Conservation (phyloP, 352 stramenopile genomes). For the Globisporangium heterothallicum region DNA sequence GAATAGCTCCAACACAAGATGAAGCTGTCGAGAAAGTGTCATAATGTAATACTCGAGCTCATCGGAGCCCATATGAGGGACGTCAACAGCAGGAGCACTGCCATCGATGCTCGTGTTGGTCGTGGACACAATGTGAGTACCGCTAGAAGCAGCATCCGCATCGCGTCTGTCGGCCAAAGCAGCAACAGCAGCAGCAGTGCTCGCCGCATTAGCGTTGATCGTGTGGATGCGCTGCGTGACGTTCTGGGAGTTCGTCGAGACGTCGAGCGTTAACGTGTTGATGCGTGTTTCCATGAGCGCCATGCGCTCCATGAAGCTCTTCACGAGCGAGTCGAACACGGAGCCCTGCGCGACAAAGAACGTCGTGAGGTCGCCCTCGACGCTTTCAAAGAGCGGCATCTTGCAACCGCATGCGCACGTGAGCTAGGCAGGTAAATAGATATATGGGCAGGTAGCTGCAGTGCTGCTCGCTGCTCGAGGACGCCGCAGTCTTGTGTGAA, state of each 20-base stretch:
- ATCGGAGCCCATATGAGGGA: conserved; percentile 18
- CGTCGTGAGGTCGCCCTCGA: conserved; percentile 52
- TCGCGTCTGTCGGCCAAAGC: conserved; percentile 1
- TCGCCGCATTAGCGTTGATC: conserved; percentile 9
- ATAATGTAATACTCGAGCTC: conserved; percentile 59
- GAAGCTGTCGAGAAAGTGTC: conserved; percentile 51
- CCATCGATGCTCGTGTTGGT: neutral
- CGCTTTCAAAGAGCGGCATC: conserved; percentile 64
- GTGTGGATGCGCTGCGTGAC: conserved; percentile 26
- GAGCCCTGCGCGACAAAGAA: conserved; percentile 72
- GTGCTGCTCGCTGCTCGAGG: conserved; percentile 20
- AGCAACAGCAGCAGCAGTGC: conserved; percentile 12
- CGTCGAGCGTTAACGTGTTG: conserved; percentile 25
- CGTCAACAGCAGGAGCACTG: conserved; percentile 3
- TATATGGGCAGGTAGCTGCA: conserved; percentile 15
- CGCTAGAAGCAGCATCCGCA: neutral
- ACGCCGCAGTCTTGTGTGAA: conserved; percentile 10
- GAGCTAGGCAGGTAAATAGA: neutral
- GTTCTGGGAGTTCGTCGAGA: conserved; percentile 25
- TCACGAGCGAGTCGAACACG: conserved; percentile 57
- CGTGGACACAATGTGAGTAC: no score
- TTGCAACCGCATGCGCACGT: no score
- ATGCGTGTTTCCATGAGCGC: conserved; percentile 33
- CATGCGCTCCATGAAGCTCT: conserved; percentile 51
- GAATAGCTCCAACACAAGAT: conserved; percentile 54